A percentile compares a stretch with the other conserved stretches of the same genome.
Conservation (phyloP, 2,329 filamentous ascomycete genomes). For the Cladophialophora psammophila region DNA sequence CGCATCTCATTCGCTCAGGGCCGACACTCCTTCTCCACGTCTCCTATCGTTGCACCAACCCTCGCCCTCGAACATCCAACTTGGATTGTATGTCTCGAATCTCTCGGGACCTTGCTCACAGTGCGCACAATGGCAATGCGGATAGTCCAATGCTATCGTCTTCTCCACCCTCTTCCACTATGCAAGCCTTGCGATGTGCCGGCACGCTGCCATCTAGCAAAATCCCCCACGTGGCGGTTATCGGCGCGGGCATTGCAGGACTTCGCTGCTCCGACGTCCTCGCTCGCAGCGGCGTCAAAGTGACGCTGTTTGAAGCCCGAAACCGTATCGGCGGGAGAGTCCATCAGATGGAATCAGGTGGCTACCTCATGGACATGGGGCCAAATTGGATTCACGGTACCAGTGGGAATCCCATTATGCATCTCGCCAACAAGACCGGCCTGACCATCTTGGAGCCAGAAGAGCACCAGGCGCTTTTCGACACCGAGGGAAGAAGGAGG, state of each 20-base stretch:
- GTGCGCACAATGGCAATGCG: conserved; percentile 26
- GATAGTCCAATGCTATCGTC: not conserved
- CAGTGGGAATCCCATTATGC: conserved; percentile 64
- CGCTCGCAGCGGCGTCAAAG: conserved; percentile 61
- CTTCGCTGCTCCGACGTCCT: conserved; percentile 67
- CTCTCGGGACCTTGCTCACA: conserved; percentile 30
- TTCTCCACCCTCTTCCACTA: conserved; percentile 3
- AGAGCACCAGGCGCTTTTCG: conserved; percentile 58
- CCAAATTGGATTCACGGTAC: conserved; percentile 72
- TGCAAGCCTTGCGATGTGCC: conserved; percentile 26
- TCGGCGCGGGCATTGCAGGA: conserved; percentile 68
- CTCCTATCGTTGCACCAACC: not conserved
- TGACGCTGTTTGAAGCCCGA: conserved; percentile 68
- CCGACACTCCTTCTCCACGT: not conserved
- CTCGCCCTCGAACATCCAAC: not conserved
- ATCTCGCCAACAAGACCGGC: conserved; percentile 61
- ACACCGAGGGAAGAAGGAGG: conserved; percentile 55
- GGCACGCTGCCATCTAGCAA: conserved; percentile 45
- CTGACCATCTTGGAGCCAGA: conserved; percentile 61
- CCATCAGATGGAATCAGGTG: conserved; percentile 56
- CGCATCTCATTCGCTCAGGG: not conserved
- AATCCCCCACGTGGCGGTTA: conserved; percentile 61
- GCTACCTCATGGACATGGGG: conserved; percentile 65
- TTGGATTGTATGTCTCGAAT: conserved; percentile 36
- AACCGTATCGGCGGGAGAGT: conserved; percentile 66